Percentiles rank a stretch among this genome's conserved stretches.
Evolutionary conservation across 2,329 filamentous ascomycete genomes (phyloP).

Genomic region (Aureobasidium leucospermi): DNA sequence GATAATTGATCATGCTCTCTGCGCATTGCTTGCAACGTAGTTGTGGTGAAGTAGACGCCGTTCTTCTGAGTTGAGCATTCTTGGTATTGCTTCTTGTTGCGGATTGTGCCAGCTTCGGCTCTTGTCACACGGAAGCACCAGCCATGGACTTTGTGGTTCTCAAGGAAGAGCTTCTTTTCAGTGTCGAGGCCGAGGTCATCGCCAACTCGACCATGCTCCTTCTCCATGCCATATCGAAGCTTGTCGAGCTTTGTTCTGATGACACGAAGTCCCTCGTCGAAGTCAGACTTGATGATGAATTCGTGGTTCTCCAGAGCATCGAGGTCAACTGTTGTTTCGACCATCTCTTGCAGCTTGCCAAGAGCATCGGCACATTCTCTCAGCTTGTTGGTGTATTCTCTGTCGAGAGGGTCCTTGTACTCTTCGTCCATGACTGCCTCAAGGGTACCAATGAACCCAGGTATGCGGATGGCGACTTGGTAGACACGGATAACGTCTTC

Average conservation of each 20-base stretch:
- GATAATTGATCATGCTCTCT: slow-evolving; percentile 91
- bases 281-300: slow-evolving; percentile 98
- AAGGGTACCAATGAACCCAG: slow-evolving; percentile 80
- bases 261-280: slow-evolving; percentile 79
- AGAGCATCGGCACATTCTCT: slow-evolving; percentile 67
- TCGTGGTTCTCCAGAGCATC: slow-evolving; percentile 94
- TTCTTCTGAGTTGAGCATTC: slow-evolving; percentile 99
- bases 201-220: slow-evolving; percentile 69
- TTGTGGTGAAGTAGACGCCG: slow-evolving; percentile 95
- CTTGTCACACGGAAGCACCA: slow-evolving; percentile 94
- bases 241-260: slow-evolving; percentile 88
- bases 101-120: slow-evolving; percentile 83
- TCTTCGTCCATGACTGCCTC: slow-evolving; percentile 93
- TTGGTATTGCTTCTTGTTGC: slow-evolving; percentile 81
- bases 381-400: slow-evolving; percentile 79
- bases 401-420: slow-evolving; percentile 80
- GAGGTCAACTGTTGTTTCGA: slow-evolving; percentile 94
- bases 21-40: slow-evolving; percentile 67
- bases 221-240: slow-evolving; percentile 72
- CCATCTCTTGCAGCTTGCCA: slow-evolving; percentile 89
- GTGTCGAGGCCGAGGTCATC: slow-evolving; percentile 80
- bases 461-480: slow-evolving; percentile 85
- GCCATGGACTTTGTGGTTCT: slow-evolving; percentile 91
- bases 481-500: slow-evolving; percentile 96
- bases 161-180: slow-evolving; percentile 98